A percentile compares a stretch with the other conserved stretches of the same genome.
These are phyloP conservation scores for Hypoxylon trugodes DNA, from an alignment of 495 filamentous ascomycete genomes.

Conservation along the genomic window DNA sequence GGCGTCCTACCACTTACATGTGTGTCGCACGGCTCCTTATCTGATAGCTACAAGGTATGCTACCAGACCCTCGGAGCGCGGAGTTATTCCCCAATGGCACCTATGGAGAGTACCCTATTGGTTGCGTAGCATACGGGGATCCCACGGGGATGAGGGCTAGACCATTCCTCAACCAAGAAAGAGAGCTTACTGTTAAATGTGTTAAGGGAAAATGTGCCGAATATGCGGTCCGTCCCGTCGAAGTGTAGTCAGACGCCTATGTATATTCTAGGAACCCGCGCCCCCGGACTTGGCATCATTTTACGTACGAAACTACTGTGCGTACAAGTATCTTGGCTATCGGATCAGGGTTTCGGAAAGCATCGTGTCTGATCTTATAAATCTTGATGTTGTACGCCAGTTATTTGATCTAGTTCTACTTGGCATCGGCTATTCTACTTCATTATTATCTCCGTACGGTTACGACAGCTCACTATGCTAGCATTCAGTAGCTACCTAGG, in stretches of 20 bases:
- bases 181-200: neutral
- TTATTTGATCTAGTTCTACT: conserved; percentile 3
- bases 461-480: neutral
- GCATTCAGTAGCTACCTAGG: no score
- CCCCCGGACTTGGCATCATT: conserved; percentile 26
- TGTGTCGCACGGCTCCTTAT: conserved; percentile 31
- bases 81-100: conserved; percentile 30
- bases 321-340: conserved; percentile 32
- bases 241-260: conserved; percentile 17
- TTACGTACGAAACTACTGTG: conserved; percentile 26
- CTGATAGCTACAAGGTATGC: conserved; percentile 5
- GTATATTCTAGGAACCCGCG: neutral
- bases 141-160: conserved; percentile 22
- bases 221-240: conserved; percentile 23
- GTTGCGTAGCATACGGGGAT: conserved; percentile 22
- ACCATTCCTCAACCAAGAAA: neutral
- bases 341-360: conserved; percentile 25
- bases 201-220: conserved; percentile 5
- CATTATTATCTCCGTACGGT: neutral
- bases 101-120: no score
- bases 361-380: conserved; percentile 17
- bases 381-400: conserved; percentile 6
- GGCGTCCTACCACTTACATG: conserved; percentile 24
- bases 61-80: conserved; percentile 28
- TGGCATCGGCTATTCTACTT: conserved; percentile 20